Conservation (phyloP, 805 yeast genomes). For the Tetrapisispora phaffii region DNA sequence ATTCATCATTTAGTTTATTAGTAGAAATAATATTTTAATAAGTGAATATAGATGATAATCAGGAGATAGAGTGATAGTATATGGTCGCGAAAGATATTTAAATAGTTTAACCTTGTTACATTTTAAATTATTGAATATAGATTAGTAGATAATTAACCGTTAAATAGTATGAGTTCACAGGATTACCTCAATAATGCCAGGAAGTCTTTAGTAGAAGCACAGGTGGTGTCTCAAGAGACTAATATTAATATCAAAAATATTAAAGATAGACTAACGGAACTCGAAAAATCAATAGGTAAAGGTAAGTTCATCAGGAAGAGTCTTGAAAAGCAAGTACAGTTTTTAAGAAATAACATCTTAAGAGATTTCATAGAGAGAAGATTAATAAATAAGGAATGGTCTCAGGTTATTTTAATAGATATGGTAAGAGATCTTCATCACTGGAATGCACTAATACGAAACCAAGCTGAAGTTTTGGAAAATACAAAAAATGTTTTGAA, state of each 20-base stretch:
- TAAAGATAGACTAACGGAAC: not conserved
- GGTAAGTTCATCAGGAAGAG: constrained; percentile 38
- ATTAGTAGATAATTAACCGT: not conserved
- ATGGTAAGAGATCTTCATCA: constrained; percentile 16
- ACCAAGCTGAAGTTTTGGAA: constrained; percentile 29
- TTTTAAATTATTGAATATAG: too few relatives aligned
- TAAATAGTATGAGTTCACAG: constrained; percentile 4
- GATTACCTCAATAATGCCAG: constrained; percentile 41
- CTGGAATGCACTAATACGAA: constrained; percentile 29
- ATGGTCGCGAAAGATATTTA: too few relatives aligned
- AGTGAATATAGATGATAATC: too few relatives aligned
- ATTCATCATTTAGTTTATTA: too few relatives aligned
- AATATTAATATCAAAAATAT: constrained; percentile 33
- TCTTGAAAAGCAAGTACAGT: constrained; percentile 37
- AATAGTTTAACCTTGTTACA: too few relatives aligned
- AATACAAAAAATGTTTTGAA: constrained; percentile 29
- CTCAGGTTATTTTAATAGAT: constrained; percentile 14
- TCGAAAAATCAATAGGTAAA: not conserved
- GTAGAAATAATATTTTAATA: too few relatives aligned
- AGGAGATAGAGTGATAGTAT: too few relatives aligned
- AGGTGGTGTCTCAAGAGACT: constrained; percentile 43
- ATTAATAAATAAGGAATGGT: constrained; percentile 18
- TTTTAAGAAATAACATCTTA: constrained; percentile 29
- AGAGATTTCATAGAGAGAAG: constrained; percentile 26
- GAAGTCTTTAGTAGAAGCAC: constrained; percentile 39